Conservation (phyloP, 1,284 basidiomycete species). For the Irpex lacteus region DNA sequence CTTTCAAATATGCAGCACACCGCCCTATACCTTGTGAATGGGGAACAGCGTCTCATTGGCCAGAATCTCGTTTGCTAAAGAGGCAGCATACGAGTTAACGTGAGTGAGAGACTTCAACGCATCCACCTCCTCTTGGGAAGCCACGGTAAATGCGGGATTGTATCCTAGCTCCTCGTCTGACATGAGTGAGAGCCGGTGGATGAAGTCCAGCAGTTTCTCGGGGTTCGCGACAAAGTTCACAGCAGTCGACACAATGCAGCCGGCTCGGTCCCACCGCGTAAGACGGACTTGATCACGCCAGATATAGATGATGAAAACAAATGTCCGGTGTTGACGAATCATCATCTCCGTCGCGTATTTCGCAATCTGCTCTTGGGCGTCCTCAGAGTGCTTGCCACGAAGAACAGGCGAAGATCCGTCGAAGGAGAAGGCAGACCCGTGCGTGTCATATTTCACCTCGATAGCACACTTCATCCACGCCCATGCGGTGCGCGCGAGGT, state of each 20-base stretch:
- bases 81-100: background rate
- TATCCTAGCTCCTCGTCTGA: background rate
- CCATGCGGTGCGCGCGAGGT: background rate
- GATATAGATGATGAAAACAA: slow-evolving; percentile 16
- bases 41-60: background rate
- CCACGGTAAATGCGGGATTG: background rate
- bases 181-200: background rate
- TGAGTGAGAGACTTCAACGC: background rate
- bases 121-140: background rate
- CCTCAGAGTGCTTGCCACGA: background rate
- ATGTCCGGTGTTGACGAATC: slow-evolving; percentile 18
- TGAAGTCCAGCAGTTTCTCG: slow-evolving; percentile 15
- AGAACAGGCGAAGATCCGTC: background rate
- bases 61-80: background rate
- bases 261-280: slow-evolving; percentile 20
- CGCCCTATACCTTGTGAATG: background rate
- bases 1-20: background rate
- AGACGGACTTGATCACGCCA: slow-evolving; percentile 10
- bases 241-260: slow-evolving; percentile 14
- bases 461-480: background rate
- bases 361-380: slow-evolving; percentile 10
- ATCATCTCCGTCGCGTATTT: slow-evolving; percentile 11
- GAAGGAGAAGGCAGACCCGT: background rate
- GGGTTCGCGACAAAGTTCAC: slow-evolving; percentile 11
- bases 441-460: background rate